Conservation (phyloP, 768 basidiomycete genomes). For the Rhodotorula kratochvilovae region DNA sequence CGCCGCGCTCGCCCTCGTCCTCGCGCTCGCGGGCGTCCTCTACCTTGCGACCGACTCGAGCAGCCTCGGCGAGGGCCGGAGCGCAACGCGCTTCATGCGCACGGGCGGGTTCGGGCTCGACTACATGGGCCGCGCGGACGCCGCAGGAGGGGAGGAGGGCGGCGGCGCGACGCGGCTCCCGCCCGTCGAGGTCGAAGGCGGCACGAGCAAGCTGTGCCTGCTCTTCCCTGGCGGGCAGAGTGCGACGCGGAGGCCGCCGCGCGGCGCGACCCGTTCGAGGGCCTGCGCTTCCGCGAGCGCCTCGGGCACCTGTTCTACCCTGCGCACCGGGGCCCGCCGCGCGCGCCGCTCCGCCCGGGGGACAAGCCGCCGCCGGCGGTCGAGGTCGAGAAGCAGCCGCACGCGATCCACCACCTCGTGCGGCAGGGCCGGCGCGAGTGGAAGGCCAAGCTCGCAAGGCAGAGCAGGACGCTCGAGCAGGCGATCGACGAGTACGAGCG, state of each 20-base stretch:
- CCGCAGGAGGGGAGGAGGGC: not conserved
- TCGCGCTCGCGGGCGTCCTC: not conserved
- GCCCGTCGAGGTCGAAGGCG: conserved; percentile 2
- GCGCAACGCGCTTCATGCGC: not conserved
- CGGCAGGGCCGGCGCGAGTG: conserved; percentile 49
- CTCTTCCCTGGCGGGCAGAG: conserved; percentile 28
- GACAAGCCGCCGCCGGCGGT: not conserved
- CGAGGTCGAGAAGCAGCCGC: conserved; percentile 38
- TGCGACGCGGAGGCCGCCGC: not conserved
- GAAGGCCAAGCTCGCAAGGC: conserved; percentile 58
- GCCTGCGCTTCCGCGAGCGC: not conserved
- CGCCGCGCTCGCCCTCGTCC: not conserved
- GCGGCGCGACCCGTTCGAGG: conserved; percentile 17
- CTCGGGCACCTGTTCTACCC: conserved; percentile 23
- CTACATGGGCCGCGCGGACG: conserved; percentile 26
- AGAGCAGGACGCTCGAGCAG: conserved; percentile 70
- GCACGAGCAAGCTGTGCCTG: conserved; percentile 7
- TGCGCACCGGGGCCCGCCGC: not conserved
- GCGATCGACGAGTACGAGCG: conserved; percentile 77
- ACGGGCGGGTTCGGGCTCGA: conserved; percentile 27
- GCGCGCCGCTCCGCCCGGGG: not conserved
- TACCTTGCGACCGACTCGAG: not conserved
- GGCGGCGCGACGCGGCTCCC: not conserved
- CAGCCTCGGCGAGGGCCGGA: not conserved
- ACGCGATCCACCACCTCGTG: conserved; percentile 55